Base-by-base conservation (phyloP, 2,329 filamentous ascomycete species). In the Truncatella angustata region DNA sequence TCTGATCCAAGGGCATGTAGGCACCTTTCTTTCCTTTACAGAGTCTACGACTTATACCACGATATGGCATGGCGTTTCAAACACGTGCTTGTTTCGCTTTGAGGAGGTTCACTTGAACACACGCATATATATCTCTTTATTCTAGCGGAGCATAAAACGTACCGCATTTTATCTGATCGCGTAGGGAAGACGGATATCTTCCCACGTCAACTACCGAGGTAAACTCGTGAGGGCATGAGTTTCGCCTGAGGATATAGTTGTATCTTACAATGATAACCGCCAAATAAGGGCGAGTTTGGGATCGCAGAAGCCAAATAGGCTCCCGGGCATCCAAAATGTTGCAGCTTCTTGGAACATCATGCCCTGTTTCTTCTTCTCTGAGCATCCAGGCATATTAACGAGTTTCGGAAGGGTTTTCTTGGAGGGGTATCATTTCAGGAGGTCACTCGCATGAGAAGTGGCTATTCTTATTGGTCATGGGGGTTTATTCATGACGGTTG, bases 1-100 rank as follows among this genome's bases (percentile, higher is more conserved):
- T 34, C 16, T 18, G 18, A 11, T n/a, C 32, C 18, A 52, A 47
- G 28, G 49, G 53, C 40, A 47, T 44, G 55, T 55, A 57, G 57
- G 57, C 54, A 52, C 56, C 58, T 62, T 58, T 55, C 43, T 57
- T 49, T 59, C n/a, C 57, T 52, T 60, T 56, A 59, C 57, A 49
- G 61, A 51, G 30, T 55, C 59, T 54, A 57, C 58, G 56, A 60
- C 50, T 58, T 57, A 9, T 51, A 42, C 54, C 51, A 49, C 51
- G 47, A 50, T 18, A 50, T 28, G 47, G 42, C 18, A 44, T 10
- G 21, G 28, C 23, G 40, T 44, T 44, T 28, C 23, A 28, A 10
- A 21, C 28, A 28, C 24, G 18, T 42, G 21, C 21, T 24, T 44
- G 24, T 40, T 24, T n/a, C n/a, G 21, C 9, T 14, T 11, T 24